A percentile compares a stretch with the other conserved stretches of the same genome.
Evolutionary conservation across 2,329 filamentous ascomycete genomes (phyloP).

Genomic region (Fusarium aywerte): DNA sequence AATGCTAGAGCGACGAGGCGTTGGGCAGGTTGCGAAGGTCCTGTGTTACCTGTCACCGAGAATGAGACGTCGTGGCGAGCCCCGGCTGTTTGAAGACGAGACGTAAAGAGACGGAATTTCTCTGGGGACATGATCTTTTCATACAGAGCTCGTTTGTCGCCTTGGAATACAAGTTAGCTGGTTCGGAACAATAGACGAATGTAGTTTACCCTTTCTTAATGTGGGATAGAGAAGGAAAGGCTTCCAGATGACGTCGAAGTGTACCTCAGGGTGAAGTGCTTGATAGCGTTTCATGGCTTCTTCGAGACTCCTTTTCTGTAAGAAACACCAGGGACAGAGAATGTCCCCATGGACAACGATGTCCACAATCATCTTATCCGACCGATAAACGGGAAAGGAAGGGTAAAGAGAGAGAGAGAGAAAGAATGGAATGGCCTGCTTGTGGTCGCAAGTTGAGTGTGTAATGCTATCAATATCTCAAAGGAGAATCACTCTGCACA

Average conservation of each 20-base stretch:
- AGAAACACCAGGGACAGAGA: slow-evolving; percentile 64
- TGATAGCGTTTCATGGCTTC: slow-evolving; percentile 57
- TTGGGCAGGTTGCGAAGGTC: slow-evolving; percentile 59
- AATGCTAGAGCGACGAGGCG: slow-evolving; percentile 59
- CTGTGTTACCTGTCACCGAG: slow-evolving; percentile 55
- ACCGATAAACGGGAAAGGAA: neutral
- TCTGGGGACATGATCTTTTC: slow-evolving; percentile 45
- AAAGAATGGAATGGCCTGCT: neutral
- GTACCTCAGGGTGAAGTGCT: slow-evolving; percentile 54
- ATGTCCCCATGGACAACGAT: slow-evolving; percentile 63
- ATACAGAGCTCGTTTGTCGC: slow-evolving; percentile 54
- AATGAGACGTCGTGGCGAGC: slow-evolving; percentile 54
- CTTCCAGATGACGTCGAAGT: slow-evolving; percentile 60
- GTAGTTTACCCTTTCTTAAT: slow-evolving; percentile 42
- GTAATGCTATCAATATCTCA: neutral
- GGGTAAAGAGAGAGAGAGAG: neutral
- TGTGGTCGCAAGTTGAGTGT: neutral
- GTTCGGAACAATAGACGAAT: neutral
- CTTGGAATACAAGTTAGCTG: slow-evolving; percentile 17
- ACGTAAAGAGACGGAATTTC: slow-evolving; percentile 45
- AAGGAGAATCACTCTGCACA: neutral
- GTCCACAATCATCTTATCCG: slow-evolving; percentile 33
- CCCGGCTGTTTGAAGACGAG: slow-evolving; percentile 50
- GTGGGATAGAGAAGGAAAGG: slow-evolving; percentile 59
- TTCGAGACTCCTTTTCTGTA: slow-evolving; percentile 60